Conservation (phyloP, 345 rosid genomes). For the Brassica juncea region DNA sequence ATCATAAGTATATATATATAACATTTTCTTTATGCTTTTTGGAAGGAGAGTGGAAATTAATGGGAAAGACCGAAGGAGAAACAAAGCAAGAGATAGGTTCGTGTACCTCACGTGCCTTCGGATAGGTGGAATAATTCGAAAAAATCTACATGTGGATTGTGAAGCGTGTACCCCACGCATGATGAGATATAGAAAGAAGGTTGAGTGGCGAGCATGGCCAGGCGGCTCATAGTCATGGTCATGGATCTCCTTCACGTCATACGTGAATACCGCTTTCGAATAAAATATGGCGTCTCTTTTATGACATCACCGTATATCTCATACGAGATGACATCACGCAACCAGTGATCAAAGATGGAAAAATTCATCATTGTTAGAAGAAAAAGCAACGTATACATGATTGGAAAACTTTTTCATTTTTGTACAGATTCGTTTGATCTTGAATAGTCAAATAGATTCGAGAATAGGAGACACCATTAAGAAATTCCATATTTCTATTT, state of each 20-base stretch:
- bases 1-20: constrained; percentile 6
- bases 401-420: background rate
- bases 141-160: background rate
- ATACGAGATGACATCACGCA: constrained; percentile 8
- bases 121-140: background rate
- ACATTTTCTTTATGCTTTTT: background rate
- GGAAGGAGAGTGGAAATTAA: background rate
- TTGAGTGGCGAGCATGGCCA: constrained; percentile 20
- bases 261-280: background rate
- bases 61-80: constrained; percentile 13
- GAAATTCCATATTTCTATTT: no score
- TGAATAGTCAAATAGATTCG: constrained; percentile 10
- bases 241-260: constrained; percentile 21
- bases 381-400: background rate
- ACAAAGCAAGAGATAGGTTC: constrained; percentile 12
- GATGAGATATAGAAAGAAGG: background rate
- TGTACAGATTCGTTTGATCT: constrained; percentile 1
- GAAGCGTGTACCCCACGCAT: constrained; percentile 4
- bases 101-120: constrained; percentile 10
- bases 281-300: background rate
- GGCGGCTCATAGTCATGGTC: constrained; percentile 20
- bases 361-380: background rate
- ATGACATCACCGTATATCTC: constrained; percentile 1
- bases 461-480: background rate
- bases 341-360: background rate